Base-by-base conservation (phyloP, 208 protist genomes). In the Leishmania mexicana region DNA sequence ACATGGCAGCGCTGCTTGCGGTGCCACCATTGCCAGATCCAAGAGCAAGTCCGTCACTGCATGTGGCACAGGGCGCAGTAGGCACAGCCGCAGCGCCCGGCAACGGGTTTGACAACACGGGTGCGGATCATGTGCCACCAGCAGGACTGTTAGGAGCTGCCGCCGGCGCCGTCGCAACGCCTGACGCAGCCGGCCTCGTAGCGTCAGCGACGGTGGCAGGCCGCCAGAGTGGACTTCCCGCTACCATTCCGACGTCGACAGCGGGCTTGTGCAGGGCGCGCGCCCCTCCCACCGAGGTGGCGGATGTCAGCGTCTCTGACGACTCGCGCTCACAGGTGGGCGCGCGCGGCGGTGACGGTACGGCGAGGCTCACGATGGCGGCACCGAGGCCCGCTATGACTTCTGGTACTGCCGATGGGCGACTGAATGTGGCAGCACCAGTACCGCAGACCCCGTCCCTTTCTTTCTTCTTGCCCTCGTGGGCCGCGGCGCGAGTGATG, bases 391-490 rank as follows among this genome's bases (percentile, higher is more conserved):
- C 67, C 38, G 60, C 65, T 38, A 45, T 51, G 24, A 47, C 35
- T 21, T 28, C 13, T 24, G 53, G 31, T 24, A 17, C 64, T 2
- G 21, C 84, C 3, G 47, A 58, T 7, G 62, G 21, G 1, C n/a
- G 49, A 21, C 24, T 51, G 31, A 21, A 68, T 17, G 45, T 35
- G 4, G 53, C 65, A n/a, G 58, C 53, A 24, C 58, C 57, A 6
- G 62, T 58, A n/a, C 64, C 64, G 57, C 65, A 53, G 19, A 74
- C 68, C 7, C 74, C 79, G 28, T 75, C 70, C 54, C 82, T 81
- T 13, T 81, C 45, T 54, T 91, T 86, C 40, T 90, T 84, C 57
- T 78, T 86, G 10, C 87, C 73, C 1, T 53, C 60, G 2, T 74
- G 75, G 77, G 65, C 38, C 57, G 88, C 83, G 35, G 70, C 28